These are phyloP conservation scores for Naegleria lovaniensis DNA, from an alignment of 208 protist genomes.

Conservation along the genomic window DNA sequence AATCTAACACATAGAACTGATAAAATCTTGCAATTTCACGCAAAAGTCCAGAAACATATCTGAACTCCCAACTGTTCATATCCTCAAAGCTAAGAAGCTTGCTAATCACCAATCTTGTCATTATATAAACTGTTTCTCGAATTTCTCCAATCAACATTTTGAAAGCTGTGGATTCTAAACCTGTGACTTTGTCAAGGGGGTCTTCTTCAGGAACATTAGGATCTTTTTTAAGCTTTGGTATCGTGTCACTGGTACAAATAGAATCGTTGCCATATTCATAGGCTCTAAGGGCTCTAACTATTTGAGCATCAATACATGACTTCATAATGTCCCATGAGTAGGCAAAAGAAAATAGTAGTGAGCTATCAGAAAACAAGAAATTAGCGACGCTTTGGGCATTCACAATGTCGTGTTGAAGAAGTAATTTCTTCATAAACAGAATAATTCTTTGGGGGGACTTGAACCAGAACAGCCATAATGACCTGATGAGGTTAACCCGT, in stretches of 20 bases:
- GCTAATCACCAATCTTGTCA: not conserved
- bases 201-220: not conserved
- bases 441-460: slow-evolving; percentile 10
- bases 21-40: not conserved
- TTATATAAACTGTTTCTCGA: not conserved
- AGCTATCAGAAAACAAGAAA: not conserved
- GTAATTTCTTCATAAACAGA: not conserved
- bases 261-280: not conserved
- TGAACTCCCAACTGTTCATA: not conserved
- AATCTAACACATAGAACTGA: not conserved
- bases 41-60: not conserved
- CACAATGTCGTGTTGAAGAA: not conserved
- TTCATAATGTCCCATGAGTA: not conserved
- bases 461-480: not conserved
- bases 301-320: not conserved
- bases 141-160: not conserved
- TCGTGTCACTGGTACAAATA: not conserved
- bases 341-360: not conserved
- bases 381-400: not conserved
- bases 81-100: not conserved
- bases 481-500: not conserved
- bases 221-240: not conserved
- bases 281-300: not conserved
- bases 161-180: not conserved
- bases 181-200: not conserved